These are phyloP conservation scores for Mesotaenium endlicherianum DNA, from an alignment of 139 green algal species.

Conservation along the genomic window DNA sequence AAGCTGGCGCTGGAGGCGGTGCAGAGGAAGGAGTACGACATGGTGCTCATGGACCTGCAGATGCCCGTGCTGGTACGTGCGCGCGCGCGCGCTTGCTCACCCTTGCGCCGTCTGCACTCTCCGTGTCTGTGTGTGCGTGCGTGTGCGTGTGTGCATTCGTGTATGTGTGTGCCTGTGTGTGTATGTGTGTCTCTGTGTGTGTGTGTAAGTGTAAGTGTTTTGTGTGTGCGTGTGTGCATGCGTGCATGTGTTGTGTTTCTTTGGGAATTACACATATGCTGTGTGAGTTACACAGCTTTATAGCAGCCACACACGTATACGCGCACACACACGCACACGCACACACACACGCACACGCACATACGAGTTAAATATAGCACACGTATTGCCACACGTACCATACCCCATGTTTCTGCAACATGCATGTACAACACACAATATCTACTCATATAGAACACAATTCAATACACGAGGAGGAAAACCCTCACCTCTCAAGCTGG, in stretches of 20 bases:
- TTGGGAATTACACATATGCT: too few relatives aligned
- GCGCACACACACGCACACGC: too few relatives aligned
- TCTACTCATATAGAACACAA: too few relatives aligned
- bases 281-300: too few relatives aligned
- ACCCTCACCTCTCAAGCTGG: too few relatives aligned
- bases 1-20: slow-evolving; percentile 28
- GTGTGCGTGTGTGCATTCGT: not conserved
- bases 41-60: slow-evolving; percentile 50
- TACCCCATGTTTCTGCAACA: too few relatives aligned
- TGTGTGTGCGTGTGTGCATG: not conserved
- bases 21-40: slow-evolving; percentile 5
- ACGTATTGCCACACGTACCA: too few relatives aligned
- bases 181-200: not conserved
- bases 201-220: not conserved
- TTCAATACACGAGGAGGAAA: too few relatives aligned
- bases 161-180: not conserved
- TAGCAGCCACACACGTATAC: too few relatives aligned
- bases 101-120: not conserved
- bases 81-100: not conserved
- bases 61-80: slow-evolving; percentile 40
- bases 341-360: too few relatives aligned
- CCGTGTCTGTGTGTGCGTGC: not conserved
- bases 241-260: not conserved
- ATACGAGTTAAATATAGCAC: too few relatives aligned
- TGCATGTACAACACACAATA: too few relatives aligned